Conservation (phyloP, 495 filamentous ascomycete genomes). For the Hypomontagnella monticulosa region DNA sequence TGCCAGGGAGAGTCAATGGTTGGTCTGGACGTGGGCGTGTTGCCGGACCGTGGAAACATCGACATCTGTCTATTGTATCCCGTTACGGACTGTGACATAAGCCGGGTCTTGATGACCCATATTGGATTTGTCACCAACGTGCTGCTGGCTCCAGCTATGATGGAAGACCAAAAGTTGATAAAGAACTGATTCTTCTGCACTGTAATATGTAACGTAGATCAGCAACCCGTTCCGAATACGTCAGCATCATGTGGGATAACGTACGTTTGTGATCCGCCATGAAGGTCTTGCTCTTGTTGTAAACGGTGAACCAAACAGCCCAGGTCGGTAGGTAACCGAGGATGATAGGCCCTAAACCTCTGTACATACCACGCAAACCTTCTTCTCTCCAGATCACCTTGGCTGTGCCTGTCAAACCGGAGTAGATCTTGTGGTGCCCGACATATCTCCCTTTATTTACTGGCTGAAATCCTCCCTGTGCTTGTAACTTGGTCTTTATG, state of each 20-base stretch:
- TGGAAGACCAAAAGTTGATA: conserved; percentile 75
- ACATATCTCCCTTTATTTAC: conserved; percentile 54
- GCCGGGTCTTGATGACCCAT: conserved; percentile 98
- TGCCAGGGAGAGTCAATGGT: conserved; percentile 78
- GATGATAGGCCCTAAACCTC: conserved; percentile 92
- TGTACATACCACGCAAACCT: conserved; percentile 89
- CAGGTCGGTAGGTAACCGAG: conserved; percentile 96
- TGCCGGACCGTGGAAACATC: conserved; percentile 53
- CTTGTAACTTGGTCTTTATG: conserved; percentile 98
- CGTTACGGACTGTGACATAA: conserved; percentile 83
- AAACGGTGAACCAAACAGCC: conserved; percentile 97
- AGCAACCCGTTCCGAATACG: conserved; percentile 4
- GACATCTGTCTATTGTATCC: conserved; percentile 50
- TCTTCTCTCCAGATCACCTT: conserved; percentile 85
- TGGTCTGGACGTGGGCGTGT: conserved; percentile 60
- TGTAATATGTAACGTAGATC: conserved; percentile 22
- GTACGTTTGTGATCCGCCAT: conserved; percentile 73
- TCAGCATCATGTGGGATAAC: conserved; percentile 38
- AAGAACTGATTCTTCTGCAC: conserved; percentile 54
- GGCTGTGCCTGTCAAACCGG: conserved; percentile 86
- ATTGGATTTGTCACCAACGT: conserved; percentile 98
- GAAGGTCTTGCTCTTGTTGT: conserved; percentile 83
- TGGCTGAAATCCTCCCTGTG: conserved; percentile 80
- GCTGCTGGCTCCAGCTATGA: conserved; percentile 89
- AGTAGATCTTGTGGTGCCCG: conserved; percentile 70